Percentiles rank a stretch among this genome's conserved stretches.
phyloP scores from a whole-genome alignment of 2,329 filamentous ascomycete genomes.

The Aspergillus sclerotialis region DNA sequence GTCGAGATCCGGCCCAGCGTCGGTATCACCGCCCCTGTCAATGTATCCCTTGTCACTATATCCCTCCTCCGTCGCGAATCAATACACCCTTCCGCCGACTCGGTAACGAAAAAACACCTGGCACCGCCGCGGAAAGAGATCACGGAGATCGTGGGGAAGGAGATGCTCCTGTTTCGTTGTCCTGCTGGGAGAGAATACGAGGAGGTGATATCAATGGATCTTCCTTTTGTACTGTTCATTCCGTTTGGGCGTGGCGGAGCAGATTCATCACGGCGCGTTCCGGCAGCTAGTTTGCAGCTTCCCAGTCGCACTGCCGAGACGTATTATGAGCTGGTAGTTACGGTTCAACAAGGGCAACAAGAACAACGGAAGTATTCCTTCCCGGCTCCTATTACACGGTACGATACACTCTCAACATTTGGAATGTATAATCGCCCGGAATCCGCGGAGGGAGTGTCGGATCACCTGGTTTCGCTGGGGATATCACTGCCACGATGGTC shows the following conservation, averaged over 20 bases:
- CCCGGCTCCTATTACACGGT: slow-evolving; percentile 82
- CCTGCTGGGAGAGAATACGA: slow-evolving; percentile 77
- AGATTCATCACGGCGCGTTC: slow-evolving; percentile 82
- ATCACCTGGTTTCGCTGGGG: slow-evolving; percentile 84
- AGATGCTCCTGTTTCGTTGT: slow-evolving; percentile 86
- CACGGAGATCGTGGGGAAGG: slow-evolving; percentile 88
- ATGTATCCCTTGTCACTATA: slow-evolving; percentile 88
- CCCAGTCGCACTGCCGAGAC: slow-evolving; percentile 94
- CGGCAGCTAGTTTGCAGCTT: slow-evolving; percentile 83
- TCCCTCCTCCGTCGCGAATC: slow-evolving; percentile 88
- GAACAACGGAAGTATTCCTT: slow-evolving; percentile 88
- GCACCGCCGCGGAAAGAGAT: slow-evolving; percentile 86
- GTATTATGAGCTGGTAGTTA: slow-evolving; percentile 93
- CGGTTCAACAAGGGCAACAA: slow-evolving; percentile 80
- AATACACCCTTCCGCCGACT: slow-evolving; percentile 93
- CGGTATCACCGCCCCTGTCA: slow-evolving; percentile 81
- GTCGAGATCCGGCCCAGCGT: slow-evolving; percentile 87
- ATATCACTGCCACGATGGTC: slow-evolving; percentile 94
- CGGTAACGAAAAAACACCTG: slow-evolving; percentile 83
- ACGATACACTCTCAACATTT: slow-evolving; percentile 95
- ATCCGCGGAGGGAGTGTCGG: slow-evolving; percentile 73
- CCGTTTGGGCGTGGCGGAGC: slow-evolving; percentile 87
- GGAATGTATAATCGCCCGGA: slow-evolving; percentile 99
- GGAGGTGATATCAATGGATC: slow-evolving; percentile 87
- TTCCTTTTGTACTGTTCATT: slow-evolving; percentile 96